Conservation (phyloP, 352 stramenopile genomes). For the Globisporangium sylvaticum region DNA sequence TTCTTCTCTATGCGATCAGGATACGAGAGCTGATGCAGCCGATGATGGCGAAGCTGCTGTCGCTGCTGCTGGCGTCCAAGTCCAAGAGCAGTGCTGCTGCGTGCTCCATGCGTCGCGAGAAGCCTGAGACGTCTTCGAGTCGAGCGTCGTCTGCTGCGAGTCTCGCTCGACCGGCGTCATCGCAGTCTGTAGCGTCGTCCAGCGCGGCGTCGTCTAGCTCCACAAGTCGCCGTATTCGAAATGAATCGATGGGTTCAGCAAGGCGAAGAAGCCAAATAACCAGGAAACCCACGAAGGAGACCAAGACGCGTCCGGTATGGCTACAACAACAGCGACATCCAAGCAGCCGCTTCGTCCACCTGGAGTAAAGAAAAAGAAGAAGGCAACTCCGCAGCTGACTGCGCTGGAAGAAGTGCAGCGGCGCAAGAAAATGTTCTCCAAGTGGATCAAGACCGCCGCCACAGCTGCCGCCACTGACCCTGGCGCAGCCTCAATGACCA, state of each 20-base stretch:
- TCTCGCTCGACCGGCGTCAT: neutral
- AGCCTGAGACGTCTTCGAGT: neutral
- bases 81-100: constrained; percentile 10
- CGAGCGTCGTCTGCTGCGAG: constrained; percentile 8
- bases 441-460: constrained; percentile 51
- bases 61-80: constrained; percentile 58
- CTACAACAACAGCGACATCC: neutral
- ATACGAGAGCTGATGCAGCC: constrained; percentile 81
- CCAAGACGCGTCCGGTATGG: neutral
- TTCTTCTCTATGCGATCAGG: constrained; percentile 14
- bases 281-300: constrained; percentile 35
- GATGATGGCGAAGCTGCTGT: constrained; percentile 61
- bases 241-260: neutral
- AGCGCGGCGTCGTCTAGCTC: neutral
- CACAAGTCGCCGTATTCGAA: neutral
- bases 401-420: constrained; percentile 60
- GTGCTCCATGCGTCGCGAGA: constrained; percentile 8
- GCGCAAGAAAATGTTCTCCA: constrained; percentile 70
- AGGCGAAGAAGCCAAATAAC: constrained; percentile 18
- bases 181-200: neutral
- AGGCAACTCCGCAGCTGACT: constrained; percentile 18
- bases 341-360: constrained; percentile 4
- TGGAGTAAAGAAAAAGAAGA: constrained; percentile 33
- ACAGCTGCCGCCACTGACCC: neutral
- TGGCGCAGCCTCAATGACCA: neutral